Conservation (phyloP, 2,329 filamentous ascomycete species). For the Juglanconis oblonga region DNA sequence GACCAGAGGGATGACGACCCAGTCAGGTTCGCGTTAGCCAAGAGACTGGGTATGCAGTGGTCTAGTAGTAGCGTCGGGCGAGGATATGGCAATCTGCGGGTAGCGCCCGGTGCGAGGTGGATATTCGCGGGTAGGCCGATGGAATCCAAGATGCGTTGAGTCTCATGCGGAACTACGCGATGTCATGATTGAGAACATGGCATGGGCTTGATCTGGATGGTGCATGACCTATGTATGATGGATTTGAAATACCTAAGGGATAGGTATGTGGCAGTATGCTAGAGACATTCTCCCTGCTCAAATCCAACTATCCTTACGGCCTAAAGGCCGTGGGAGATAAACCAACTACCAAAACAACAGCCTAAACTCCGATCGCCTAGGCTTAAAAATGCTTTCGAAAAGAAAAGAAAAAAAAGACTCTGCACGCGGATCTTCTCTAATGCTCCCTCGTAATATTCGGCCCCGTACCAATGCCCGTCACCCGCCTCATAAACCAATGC, state of each 20-base stretch:
- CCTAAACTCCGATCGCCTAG: constrained; percentile 14
- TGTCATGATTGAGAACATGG: background rate
- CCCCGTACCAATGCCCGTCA: constrained; percentile 59
- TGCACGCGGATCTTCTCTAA: background rate
- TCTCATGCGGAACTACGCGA: background rate
- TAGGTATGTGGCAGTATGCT: constrained; percentile 13
- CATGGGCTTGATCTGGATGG: background rate
- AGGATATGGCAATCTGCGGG: no score
- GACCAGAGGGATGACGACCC: no score
- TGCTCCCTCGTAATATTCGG: constrained; percentile 48
- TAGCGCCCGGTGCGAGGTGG: no score
- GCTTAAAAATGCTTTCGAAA: constrained; percentile 4
- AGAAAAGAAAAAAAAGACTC: background rate
- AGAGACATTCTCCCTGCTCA: constrained; percentile 17
- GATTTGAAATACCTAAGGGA: background rate
- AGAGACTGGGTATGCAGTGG: no score
- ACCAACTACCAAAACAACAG: background rate
- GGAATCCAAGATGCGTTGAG: background rate
- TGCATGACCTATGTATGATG: background rate
- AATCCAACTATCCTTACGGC: background rate
- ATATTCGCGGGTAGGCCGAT: background rate
- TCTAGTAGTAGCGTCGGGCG: no score
- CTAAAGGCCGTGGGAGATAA: background rate
- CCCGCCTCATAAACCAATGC: constrained; percentile 60
- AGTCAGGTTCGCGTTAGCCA: no score